phyloP scores from a whole-genome alignment of 371 early-diverging fungal genomes.

The Mucor velutinosus region DNA sequence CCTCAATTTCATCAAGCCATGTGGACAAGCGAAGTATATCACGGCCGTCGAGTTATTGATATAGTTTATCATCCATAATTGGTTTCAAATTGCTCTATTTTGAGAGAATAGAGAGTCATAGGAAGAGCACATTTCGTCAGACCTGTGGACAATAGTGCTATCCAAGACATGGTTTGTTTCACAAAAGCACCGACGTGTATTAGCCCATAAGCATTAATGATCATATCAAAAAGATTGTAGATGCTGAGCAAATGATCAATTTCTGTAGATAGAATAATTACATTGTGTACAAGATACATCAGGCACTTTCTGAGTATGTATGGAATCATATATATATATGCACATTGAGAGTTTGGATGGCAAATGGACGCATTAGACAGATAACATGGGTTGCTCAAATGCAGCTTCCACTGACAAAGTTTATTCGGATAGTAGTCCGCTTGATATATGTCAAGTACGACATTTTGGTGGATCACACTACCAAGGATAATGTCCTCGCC shows the following conservation, averaged over 20 bases:
- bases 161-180: neutral
- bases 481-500: neutral
- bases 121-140: neutral
- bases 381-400: neutral
- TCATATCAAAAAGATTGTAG: neutral
- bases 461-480: neutral
- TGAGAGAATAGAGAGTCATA: neutral
- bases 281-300: neutral
- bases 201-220: neutral
- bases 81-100: neutral
- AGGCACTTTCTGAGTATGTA: neutral
- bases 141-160: neutral
- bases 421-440: neutral
- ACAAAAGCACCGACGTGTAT: neutral
- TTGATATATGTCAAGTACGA: neutral
- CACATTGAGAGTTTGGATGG: too few species aligned
- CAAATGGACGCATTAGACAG: neutral
- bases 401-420: neutral
- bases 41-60: neutral
- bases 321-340: too few species aligned
- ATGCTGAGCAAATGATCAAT: neutral
- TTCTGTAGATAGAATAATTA: neutral
- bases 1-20: neutral
- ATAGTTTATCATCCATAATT: neutral
- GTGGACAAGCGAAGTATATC: neutral